Conservation (phyloP, 352 stramenopile species). For the Phytophthora crassamura region DNA sequence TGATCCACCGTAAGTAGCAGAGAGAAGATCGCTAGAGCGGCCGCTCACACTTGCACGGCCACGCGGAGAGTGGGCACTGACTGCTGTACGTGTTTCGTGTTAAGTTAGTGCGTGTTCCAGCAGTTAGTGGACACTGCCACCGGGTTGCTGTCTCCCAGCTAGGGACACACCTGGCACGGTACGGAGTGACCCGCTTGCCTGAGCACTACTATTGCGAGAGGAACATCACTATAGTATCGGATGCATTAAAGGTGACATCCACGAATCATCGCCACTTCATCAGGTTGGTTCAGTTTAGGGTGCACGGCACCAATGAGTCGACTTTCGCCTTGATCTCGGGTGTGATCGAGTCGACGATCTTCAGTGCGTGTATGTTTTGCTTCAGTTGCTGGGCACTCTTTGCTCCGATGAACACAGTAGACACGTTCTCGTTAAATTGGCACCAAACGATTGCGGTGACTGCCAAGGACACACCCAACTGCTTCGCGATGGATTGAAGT, state of each 20-base stretch:
- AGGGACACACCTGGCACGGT: no score
- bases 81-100: no score
- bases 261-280: constrained; percentile 8
- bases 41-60: no score
- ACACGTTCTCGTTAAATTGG: constrained; percentile 56
- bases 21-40: no score
- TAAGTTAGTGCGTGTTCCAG: no score
- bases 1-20: no score
- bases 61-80: no score
- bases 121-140: no score
- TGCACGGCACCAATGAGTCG: constrained; percentile 36
- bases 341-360: constrained; percentile 50
- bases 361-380: constrained; percentile 61
- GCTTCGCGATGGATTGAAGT: constrained; percentile 41
- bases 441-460: constrained; percentile 68
- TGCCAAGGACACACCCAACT: constrained; percentile 47
- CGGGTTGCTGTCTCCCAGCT: no score
- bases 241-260: neutral
- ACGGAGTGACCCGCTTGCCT: no score
- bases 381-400: constrained; percentile 51
- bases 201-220: no score
- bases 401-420: constrained; percentile 62
- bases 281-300: constrained; percentile 4
- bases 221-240: no score
- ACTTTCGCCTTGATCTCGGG: constrained; percentile 58